Conservation (phyloP, 163 green algal genomes). For the Scenedesmus sp. region DNA sequence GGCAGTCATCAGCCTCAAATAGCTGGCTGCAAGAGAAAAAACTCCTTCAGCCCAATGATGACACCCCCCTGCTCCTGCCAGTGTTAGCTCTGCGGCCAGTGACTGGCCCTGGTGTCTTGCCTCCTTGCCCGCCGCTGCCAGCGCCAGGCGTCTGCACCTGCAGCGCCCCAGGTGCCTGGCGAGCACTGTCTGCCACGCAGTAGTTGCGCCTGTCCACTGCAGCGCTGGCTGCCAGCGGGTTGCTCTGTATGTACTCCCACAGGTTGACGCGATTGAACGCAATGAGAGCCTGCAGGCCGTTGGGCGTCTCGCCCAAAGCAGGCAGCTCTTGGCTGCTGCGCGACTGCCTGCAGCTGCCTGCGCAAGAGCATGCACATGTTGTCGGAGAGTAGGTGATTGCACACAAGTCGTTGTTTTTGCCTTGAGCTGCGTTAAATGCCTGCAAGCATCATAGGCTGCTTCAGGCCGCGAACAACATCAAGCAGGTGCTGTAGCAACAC, state of each 20-base stretch:
- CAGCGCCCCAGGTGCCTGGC: not conserved
- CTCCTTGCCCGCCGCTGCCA: not conserved
- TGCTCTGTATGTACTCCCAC: slow-evolving; percentile 8
- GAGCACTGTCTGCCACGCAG: not conserved
- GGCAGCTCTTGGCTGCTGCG: slow-evolving; percentile 9
- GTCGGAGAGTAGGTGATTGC: no score
- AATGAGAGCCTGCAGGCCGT: not conserved
- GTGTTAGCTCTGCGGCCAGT: not conserved
- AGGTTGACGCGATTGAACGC: not conserved
- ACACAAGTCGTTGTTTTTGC: no score
- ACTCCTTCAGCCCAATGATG: not conserved
- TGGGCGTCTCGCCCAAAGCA: slow-evolving; percentile 3
- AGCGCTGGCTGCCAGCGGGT: slow-evolving; percentile 9
- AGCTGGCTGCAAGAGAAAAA: no score
- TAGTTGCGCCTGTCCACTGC: not conserved
- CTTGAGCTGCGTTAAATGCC: no score
- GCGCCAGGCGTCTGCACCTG: not conserved
- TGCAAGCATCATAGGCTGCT: no score
- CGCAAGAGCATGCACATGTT: not conserved
- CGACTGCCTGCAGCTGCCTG: not conserved
- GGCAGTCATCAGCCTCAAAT: no score
- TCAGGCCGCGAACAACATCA: no score
- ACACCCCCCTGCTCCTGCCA: not conserved
- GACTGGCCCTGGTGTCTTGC: not conserved
- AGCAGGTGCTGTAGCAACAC: no score